Conservation (phyloP, 768 basidiomycete genomes). For the Boletus speciosus region DNA sequence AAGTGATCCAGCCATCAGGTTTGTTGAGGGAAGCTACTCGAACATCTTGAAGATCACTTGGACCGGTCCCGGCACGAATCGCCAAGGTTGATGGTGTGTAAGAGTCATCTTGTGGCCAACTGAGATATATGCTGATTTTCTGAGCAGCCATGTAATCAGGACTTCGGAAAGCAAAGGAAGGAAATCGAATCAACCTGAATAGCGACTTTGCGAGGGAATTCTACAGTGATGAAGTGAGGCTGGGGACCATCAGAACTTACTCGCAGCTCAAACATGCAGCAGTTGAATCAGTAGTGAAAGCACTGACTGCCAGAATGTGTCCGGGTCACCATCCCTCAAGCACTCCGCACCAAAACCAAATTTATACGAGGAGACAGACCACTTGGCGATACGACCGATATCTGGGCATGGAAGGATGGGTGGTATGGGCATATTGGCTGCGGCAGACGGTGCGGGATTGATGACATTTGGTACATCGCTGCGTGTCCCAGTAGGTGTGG, state of each 20-base stretch:
- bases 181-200: slow-evolving; percentile 61
- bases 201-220: slow-evolving; percentile 86
- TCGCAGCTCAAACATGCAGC: background rate
- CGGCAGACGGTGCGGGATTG: slow-evolving; percentile 15
- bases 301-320: slow-evolving; percentile 97
- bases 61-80: slow-evolving; percentile 88
- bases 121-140: slow-evolving; percentile 86
- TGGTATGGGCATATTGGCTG: slow-evolving; percentile 29
- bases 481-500: slow-evolving; percentile 3
- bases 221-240: slow-evolving; percentile 92
- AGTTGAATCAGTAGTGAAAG: background rate
- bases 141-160: slow-evolving; percentile 28
- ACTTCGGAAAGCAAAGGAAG: background rate
- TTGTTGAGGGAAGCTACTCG: slow-evolving; percentile 80
- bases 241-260: slow-evolving; percentile 89
- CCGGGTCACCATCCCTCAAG: slow-evolving; percentile 80
- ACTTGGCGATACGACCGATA: slow-evolving; percentile 84
- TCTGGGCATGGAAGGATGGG: slow-evolving; percentile 71
- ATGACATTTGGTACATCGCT: slow-evolving; percentile 13
- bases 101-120: slow-evolving; percentile 85
- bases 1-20: slow-evolving; percentile 92
- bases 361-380: slow-evolving; percentile 96
- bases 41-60: slow-evolving; percentile 90
- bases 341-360: slow-evolving; percentile 96
- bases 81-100: slow-evolving; percentile 93